Evolutionary conservation across 2,329 filamentous ascomycete species (phyloP).

Genomic region (Aspergillus chevalieri): DNA sequence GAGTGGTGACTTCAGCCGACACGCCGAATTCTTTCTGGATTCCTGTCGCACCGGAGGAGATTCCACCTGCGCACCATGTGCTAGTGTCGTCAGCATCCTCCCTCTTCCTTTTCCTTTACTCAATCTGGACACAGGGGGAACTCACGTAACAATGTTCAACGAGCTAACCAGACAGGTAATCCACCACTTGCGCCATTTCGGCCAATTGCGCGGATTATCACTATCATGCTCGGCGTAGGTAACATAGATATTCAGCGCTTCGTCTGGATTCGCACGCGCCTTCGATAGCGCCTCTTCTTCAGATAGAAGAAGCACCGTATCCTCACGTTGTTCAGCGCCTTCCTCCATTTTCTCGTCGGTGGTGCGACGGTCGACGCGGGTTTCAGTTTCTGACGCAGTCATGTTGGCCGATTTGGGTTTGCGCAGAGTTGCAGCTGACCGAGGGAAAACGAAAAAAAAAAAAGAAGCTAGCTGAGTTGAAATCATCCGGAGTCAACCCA

Average conservation of each 20-base stretch:
- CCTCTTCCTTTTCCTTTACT: not conserved
- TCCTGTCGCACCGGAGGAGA: slow-evolving; percentile 21
- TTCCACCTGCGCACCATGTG: slow-evolving; percentile 22
- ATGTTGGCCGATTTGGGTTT: not conserved
- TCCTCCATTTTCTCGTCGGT: slow-evolving; percentile 12
- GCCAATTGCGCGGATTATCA: slow-evolving; percentile 39
- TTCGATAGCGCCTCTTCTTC: slow-evolving; percentile 20
- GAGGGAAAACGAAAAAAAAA: not conserved
- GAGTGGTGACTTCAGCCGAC: slow-evolving; percentile 22
- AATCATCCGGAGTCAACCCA: not conserved
- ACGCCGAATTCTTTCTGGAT: slow-evolving; percentile 23
- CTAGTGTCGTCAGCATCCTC: slow-evolving; percentile 5
- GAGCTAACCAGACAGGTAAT: slow-evolving; percentile 36
- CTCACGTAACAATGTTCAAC: slow-evolving; percentile 27
- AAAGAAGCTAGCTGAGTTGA: not conserved
- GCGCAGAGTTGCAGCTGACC: not conserved
- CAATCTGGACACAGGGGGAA: not conserved
- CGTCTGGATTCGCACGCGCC: slow-evolving; percentile 17
- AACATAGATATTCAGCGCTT: slow-evolving; percentile 18
- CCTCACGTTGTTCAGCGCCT: slow-evolving; percentile 4
- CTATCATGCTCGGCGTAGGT: slow-evolving; percentile 14
- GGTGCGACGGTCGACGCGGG: not conserved
- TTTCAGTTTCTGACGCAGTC: slow-evolving; percentile 2
- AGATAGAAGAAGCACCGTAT: slow-evolving; percentile 9
- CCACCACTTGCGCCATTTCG: slow-evolving; percentile 35